phyloP scores from a whole-genome alignment of 768 basidiomycete genomes.

The Mycena floridula region DNA sequence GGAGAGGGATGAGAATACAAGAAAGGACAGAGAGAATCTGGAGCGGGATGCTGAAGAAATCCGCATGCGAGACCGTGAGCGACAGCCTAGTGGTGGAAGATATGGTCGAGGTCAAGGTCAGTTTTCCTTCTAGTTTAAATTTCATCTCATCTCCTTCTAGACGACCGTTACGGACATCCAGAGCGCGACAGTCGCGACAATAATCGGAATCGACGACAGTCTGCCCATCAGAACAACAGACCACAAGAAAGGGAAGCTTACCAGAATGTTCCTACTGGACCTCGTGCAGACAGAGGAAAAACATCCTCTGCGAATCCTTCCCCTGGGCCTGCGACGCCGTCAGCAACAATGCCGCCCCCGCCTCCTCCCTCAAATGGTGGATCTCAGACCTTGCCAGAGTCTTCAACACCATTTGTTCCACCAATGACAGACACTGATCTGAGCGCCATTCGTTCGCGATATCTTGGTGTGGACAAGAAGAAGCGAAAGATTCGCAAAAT shows the following conservation, averaged over 20 bases:
- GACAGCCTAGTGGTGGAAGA: conserved; percentile 21
- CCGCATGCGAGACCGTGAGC: conserved; percentile 39
- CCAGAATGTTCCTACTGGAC: conserved; percentile 77
- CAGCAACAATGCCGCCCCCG: conserved; percentile 50
- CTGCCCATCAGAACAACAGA: too few species aligned
- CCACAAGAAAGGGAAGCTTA: conserved; percentile 35
- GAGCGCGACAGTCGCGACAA: conserved; percentile 39
- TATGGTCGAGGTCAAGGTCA: conserved; percentile 31
- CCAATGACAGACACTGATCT: conserved; percentile 81
- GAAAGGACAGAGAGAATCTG: conserved; percentile 59
- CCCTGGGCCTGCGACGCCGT: too few species aligned
- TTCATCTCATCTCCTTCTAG: too few species aligned
- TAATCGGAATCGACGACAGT: conserved; percentile 28
- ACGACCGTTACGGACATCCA: too few species aligned
- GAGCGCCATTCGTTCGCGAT: conserved; percentile 80
- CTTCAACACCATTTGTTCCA: conserved; percentile 27
- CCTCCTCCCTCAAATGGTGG: conserved; percentile 27
- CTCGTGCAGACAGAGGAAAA: conserved; percentile 68
- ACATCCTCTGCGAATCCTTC: conserved; percentile 22
- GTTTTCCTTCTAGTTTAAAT: too few species aligned
- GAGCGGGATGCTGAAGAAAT: conserved; percentile 73
- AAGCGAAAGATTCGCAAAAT: conserved; percentile 92
- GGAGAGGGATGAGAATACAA: conserved; percentile 55
- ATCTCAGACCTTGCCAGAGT: conserved; percentile 33
- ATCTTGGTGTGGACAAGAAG: conserved; percentile 92